Conservation (phyloP, 2,329 filamentous ascomycete species). For the Orbilia brochopaga region DNA sequence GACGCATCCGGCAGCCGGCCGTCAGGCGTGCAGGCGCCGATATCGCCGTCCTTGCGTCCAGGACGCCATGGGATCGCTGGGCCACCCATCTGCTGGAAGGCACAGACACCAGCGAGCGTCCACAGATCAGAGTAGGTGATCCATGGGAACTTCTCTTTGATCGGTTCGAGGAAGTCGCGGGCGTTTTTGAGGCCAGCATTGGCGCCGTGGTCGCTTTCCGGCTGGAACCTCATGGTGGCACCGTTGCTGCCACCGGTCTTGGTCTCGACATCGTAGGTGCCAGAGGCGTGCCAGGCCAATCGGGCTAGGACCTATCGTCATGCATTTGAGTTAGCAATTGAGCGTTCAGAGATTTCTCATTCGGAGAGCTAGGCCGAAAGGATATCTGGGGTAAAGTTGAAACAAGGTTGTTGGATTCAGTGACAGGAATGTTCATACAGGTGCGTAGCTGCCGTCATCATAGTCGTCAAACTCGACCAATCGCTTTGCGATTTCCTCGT, state of each 20-base stretch:
- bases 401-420: no score
- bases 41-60: slow-evolving; percentile 79
- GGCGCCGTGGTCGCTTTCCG: slow-evolving; percentile 87
- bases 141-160: slow-evolving; percentile 93
- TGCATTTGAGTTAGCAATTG: background rate
- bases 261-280: slow-evolving; percentile 88
- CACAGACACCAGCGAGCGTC: slow-evolving; percentile 84
- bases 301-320: slow-evolving; percentile 70
- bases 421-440: slow-evolving; percentile 61
- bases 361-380: no score
- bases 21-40: slow-evolving; percentile 86
- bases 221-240: slow-evolving; percentile 93
- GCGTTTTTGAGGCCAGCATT: slow-evolving; percentile 88
- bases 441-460: slow-evolving; percentile 94
- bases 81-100: slow-evolving; percentile 94
- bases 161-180: slow-evolving; percentile 88
- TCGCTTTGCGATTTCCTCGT: slow-evolving; percentile 79
- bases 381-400: no score
- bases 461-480: slow-evolving; percentile 92
- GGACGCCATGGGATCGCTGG: slow-evolving; percentile 86
- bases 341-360: no score
- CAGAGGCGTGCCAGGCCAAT: slow-evolving; percentile 91
- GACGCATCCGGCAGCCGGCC: slow-evolving; percentile 84
- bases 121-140: slow-evolving; percentile 96
- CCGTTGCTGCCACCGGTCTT: slow-evolving; percentile 92